Conservation (phyloP, 441 rosid genomes). For the Mallotus repandus region DNA sequence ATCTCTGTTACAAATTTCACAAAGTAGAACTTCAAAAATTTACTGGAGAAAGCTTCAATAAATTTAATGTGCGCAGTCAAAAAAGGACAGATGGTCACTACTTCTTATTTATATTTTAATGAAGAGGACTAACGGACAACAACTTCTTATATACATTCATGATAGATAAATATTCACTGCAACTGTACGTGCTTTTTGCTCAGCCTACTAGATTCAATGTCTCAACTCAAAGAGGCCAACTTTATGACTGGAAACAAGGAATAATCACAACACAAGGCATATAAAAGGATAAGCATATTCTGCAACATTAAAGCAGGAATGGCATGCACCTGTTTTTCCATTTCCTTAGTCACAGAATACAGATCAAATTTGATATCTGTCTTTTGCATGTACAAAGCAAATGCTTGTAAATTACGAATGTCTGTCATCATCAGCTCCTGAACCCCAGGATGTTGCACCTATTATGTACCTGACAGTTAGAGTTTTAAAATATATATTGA, state of each 20-base stretch:
- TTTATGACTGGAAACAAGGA: conserved; percentile 1
- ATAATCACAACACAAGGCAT: not conserved
- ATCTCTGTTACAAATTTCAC: not conserved
- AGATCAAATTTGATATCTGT: conserved; percentile 88
- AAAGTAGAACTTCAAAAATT: not conserved
- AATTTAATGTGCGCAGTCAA: not conserved
- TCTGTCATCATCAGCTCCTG: conserved; percentile 96
- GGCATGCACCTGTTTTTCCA: conserved; percentile 83
- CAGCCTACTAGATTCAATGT: conserved; percentile 1
- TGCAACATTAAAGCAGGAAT: conserved; percentile 11
- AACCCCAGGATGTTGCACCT: conserved; percentile 98
- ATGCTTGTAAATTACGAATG: conserved; percentile 83
- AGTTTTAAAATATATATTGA: conserved; percentile 15
- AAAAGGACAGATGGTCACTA: not conserved
- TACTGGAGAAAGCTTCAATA: conserved; percentile 1
- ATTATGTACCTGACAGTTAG: conserved; percentile 28
- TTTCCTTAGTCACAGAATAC: conserved; percentile 78
- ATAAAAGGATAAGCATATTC: not conserved
- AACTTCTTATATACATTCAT: not conserved
- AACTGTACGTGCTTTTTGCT: conserved; percentile 3
- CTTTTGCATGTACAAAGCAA: conserved; percentile 89
- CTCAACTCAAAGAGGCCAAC: not conserved
- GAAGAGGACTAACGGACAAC: not conserved
- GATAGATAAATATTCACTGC: not conserved
- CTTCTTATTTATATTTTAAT: not conserved